Evolutionary conservation across 768 basidiomycete species (phyloP).

Genomic region (Amanita jacksonii): DNA sequence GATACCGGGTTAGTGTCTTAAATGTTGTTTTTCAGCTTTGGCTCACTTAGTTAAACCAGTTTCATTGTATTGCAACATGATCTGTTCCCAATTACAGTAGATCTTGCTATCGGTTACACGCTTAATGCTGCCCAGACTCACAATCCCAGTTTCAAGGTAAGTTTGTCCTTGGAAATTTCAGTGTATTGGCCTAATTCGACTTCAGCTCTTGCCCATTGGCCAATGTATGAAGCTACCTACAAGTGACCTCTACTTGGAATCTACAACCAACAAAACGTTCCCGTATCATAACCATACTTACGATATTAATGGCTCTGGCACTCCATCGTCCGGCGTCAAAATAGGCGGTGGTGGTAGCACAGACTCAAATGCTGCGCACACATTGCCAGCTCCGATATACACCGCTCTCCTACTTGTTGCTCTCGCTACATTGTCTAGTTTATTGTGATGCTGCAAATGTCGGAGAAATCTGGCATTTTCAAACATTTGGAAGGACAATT

Average conservation of each 20-base stretch:
- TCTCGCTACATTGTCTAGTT: background rate
- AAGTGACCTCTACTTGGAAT: constrained; percentile 76
- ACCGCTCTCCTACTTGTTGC: background rate
- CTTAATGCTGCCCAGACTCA: constrained; percentile 65
- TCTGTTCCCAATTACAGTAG: constrained; percentile 75
- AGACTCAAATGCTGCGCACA: constrained; percentile 13
- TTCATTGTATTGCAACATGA: constrained; percentile 92
- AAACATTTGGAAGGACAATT: background rate
- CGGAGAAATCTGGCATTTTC: no score
- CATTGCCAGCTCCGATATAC: background rate
- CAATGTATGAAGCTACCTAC: constrained; percentile 58
- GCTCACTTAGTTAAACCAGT: constrained; percentile 21
- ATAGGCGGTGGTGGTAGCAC: no score
- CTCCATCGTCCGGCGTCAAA: no score
- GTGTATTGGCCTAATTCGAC: background rate
- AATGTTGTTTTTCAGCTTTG: background rate
- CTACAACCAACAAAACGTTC: constrained; percentile 62
- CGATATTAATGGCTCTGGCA: constrained; percentile 32
- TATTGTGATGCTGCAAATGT: constrained; percentile 7
- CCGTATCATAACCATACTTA: constrained; percentile 36
- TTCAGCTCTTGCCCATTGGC: constrained; percentile 65
- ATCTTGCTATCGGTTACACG: constrained; percentile 84
- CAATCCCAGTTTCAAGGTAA: constrained; percentile 55
- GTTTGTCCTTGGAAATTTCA: constrained; percentile 9
- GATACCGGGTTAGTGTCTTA: constrained; percentile 42